Base-by-base conservation (phyloP, 1,284 basidiomycete genomes). In the Stereum hirsutum region DNA sequence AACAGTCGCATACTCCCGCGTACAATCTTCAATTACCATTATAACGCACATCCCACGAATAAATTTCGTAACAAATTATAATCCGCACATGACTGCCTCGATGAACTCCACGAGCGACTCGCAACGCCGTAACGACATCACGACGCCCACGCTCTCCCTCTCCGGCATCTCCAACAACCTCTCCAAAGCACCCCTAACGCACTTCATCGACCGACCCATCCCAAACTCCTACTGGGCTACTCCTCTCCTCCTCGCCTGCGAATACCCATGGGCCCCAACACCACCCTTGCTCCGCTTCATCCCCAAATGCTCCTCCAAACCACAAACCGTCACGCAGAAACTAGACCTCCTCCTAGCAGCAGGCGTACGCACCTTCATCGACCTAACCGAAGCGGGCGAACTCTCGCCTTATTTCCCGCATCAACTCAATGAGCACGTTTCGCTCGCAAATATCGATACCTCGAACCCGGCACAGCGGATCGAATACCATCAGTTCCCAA, bases 201-300 rank as follows among this genome's bases (percentile, higher is more conserved):
- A 59, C 34, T 45, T 49, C 46, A 54, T 59, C 37, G 59, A 72
- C 0, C 73, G 78, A 1, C 83, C 83, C 20, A 78, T 87, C 54
- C 81, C 81, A 11, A 87, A 87, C 61, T 84, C 80, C 0, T 87
- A 87, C 65, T 87, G 84, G 84, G 83, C 82, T 0, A 84, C 82
- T 0, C 70, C 76, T 0, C 62, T 68, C 11, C 71, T 87, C 25
- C 68, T 87, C 45, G 83, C 81, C 1, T 85, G 81, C 70, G 83
- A 88, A 57, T 87, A 87, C 56, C 84, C 84, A 0, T 87, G 78
- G 74, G 67, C 78, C 35, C n/a, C n/a, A n/a, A n/a, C n/a, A n/a
- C n/a, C n/a, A n/a, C n/a, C n/a, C n/a, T n/a, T n/a, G n/a, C n/a
- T n/a, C n/a, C n/a, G n/a, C n/a, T n/a, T n/a, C n/a, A 78, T 82